These are phyloP conservation scores for Fusarium citri DNA, from an alignment of 2,329 filamentous ascomycete genomes.

Conservation along the genomic window DNA sequence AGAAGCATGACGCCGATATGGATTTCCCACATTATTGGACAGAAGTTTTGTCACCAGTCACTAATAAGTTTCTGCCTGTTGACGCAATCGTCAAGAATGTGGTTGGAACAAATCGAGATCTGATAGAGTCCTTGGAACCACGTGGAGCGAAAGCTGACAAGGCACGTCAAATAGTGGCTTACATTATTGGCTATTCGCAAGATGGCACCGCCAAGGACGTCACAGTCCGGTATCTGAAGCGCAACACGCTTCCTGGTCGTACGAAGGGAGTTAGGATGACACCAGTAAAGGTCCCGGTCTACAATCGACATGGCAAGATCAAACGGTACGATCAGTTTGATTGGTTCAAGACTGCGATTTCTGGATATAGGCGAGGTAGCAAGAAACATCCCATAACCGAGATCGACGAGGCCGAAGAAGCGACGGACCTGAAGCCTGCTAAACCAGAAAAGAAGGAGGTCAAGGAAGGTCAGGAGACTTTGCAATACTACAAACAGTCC, in stretches of 20 bases:
- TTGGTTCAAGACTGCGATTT: constrained; percentile 88
- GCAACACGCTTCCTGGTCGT: constrained; percentile 84
- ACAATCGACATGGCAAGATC: constrained; percentile 81
- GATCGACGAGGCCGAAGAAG: constrained; percentile 83
- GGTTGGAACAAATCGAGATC: constrained; percentile 77
- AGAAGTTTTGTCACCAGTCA: constrained; percentile 85
- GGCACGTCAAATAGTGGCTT: constrained; percentile 89
- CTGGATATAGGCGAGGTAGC: constrained; percentile 70
- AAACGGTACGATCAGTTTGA: constrained; percentile 82
- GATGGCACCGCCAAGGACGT: constrained; percentile 96
- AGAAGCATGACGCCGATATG: constrained; percentile 78
- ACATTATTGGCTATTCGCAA: constrained; percentile 82
- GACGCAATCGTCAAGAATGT: constrained; percentile 78
- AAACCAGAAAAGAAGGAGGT: constrained; percentile 78
- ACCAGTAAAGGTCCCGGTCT: constrained; percentile 82
- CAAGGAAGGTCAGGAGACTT: constrained; percentile 80
- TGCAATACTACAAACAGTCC: constrained; percentile 90
- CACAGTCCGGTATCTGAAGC: constrained; percentile 88
- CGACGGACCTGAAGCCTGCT: constrained; percentile 78
- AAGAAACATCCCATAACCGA: constrained; percentile 69
- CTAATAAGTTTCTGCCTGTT: constrained; percentile 81
- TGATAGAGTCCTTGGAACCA: constrained; percentile 81
- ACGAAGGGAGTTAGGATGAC: constrained; percentile 88
- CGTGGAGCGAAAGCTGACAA: constrained; percentile 86
- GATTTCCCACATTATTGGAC: constrained; percentile 93